These are phyloP conservation scores for Neopestalotiopsis sp. DNA, from an alignment of 2,329 filamentous ascomycete genomes.

Conservation along the genomic window DNA sequence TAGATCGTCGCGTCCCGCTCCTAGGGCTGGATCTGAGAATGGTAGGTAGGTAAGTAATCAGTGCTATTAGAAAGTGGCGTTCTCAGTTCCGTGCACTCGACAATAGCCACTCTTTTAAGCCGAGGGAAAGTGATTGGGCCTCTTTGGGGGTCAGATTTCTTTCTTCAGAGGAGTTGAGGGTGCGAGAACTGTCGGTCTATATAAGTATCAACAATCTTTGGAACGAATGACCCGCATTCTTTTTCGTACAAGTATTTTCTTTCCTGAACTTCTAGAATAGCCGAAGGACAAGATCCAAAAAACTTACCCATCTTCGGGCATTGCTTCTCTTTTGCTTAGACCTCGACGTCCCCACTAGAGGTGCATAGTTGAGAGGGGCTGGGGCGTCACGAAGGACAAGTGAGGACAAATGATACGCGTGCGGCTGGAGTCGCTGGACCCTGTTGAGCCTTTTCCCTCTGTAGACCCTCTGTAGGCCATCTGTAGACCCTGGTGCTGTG, in stretches of 20 bases:
- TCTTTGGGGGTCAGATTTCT: neutral
- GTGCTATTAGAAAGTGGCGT: too few species aligned
- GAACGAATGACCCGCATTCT: neutral
- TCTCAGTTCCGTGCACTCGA: neutral
- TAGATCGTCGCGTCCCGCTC: slow-evolving; percentile 9
- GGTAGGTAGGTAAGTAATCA: neutral
- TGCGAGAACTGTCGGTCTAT: neutral
- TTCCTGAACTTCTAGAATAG: neutral
- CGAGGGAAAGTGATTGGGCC: neutral
- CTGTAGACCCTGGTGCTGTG: too few species aligned
- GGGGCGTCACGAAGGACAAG: slow-evolving; percentile 6
- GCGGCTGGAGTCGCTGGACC: slow-evolving; percentile 5
- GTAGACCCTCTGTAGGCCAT: neutral
- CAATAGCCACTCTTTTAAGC: neutral
- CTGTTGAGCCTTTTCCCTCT: neutral
- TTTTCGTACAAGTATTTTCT: neutral
- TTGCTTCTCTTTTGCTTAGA: slow-evolving; percentile 1
- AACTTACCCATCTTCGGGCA: neutral
- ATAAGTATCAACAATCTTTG: neutral
- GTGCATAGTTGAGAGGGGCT: slow-evolving; percentile 15
- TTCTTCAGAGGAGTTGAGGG: neutral
- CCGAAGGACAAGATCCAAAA: slow-evolving; percentile 1
- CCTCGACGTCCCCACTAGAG: neutral
- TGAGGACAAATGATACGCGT: slow-evolving; percentile 15
- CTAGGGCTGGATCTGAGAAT: slow-evolving; percentile 8